phyloP scores from a whole-genome alignment of 495 filamentous ascomycete species.

The Hamigera avellanea region DNA sequence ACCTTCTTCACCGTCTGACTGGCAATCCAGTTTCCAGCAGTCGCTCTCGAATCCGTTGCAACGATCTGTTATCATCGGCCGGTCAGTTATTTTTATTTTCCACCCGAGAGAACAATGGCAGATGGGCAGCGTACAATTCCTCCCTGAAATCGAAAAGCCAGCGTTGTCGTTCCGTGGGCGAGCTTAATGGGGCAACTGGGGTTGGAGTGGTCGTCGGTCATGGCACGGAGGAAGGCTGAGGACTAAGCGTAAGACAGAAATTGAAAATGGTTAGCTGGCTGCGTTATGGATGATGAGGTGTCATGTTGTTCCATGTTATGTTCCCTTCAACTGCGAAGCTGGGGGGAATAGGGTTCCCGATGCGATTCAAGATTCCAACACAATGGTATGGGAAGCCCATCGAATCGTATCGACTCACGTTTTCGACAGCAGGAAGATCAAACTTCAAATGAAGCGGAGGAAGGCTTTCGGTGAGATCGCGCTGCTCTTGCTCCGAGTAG shows the following conservation, averaged over 20 bases:
- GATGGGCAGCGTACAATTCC: constrained; percentile 51
- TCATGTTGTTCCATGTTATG: too few species aligned
- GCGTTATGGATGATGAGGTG: not conserved
- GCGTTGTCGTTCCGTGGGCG: constrained; percentile 96
- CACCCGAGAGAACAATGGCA: not conserved
- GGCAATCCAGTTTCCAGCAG: constrained; percentile 96
- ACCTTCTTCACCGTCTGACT: constrained; percentile 99
- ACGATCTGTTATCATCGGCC: constrained; percentile 50
- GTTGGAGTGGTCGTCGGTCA: constrained; percentile 94
- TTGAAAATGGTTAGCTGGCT: not conserved
- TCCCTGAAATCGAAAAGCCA: constrained; percentile 93
- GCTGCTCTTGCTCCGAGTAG: constrained; percentile 61
- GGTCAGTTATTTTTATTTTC: not conserved
- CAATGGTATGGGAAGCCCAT: too few species aligned
- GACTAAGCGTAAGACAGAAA: constrained; percentile 39
- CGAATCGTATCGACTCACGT: constrained; percentile 57
- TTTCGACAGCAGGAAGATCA: constrained; percentile 83
- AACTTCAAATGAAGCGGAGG: constrained; percentile 79
- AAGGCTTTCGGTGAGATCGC: constrained; percentile 54
- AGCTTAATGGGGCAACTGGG: constrained; percentile 97
- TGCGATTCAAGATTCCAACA: too few species aligned
- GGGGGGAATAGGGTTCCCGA: too few species aligned
- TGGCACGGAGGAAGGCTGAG: constrained; percentile 86
- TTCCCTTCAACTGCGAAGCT: too few species aligned
- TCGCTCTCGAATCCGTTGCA: constrained; percentile 91